Conservation (phyloP, 2,329 filamentous ascomycete genomes). For the Neofusicoccum kwambonambiense region DNA sequence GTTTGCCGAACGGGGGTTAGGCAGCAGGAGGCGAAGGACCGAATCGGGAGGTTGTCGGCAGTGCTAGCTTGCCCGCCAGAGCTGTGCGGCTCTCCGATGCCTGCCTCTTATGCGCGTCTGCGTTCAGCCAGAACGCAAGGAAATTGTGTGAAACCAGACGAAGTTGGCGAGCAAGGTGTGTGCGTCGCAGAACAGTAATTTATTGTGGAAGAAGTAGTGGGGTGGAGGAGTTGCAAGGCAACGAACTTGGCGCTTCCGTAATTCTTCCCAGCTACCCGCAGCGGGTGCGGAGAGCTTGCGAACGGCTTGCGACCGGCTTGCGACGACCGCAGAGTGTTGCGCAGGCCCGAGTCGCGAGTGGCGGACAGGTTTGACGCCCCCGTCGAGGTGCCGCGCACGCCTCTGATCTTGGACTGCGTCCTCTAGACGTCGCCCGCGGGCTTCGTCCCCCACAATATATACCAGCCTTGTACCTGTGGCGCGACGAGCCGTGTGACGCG, state of each 20-base stretch:
- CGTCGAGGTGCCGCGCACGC: neutral
- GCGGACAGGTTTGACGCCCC: neutral
- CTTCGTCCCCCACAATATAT: conserved; percentile 6
- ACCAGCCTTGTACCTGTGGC: neutral
- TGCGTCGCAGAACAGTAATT: neutral
- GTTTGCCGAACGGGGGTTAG: neutral
- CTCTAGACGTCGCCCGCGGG: neutral
- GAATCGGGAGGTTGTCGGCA: neutral
- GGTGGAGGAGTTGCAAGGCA: neutral
- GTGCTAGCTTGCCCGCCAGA: neutral
- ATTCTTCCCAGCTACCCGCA: neutral
- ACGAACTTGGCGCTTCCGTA: neutral
- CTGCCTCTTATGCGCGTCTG: neutral
- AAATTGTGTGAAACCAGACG: neutral
- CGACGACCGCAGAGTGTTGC: neutral
- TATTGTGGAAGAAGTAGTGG: neutral
- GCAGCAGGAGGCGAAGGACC: conserved; percentile 12
- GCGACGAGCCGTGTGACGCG: neutral
- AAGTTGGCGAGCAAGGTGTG: neutral
- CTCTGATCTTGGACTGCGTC: neutral
- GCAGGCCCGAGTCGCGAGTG: neutral
- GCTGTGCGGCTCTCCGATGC: conserved; percentile 11
- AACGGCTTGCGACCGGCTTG: neutral
- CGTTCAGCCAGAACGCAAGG: neutral
- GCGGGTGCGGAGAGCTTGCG: neutral